Base-by-base conservation (phyloP, 1,284 basidiomycete species). In the Sparassis latifolia region DNA sequence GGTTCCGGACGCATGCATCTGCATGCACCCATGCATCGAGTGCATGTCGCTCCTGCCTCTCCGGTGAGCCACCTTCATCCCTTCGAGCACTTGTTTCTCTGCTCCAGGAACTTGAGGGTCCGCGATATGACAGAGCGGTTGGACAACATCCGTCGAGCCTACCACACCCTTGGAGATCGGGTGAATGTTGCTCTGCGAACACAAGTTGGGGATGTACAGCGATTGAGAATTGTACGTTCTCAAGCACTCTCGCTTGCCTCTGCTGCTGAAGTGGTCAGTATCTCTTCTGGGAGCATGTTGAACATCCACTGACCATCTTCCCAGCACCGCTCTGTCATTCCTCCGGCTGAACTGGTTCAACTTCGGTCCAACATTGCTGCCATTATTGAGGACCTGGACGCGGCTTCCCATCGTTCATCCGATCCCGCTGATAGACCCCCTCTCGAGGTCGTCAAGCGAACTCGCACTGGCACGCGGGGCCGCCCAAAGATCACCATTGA, bases 401-500 rank as follows among this genome's bases (percentile, higher is more conserved):
- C 45, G 1, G 62, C 64, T 7, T 52, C 45, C 9, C 44, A 57
- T 20, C 52, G 45, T 10, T 62, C 61, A 5, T 44, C 48, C 5
- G 64, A 68, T 42, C 50, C 54, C 2, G 52, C 56, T 4, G 52
- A 64, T 10, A 45, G 20, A 0, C 33, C 52, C 3, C 38, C 52
- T 2, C 38, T 62, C 4, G 10, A 47, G 31, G 52, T 63, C 1
- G 41, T 52, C 2, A 32, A 47, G 12, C 33, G 9, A 2, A 42
- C 48, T 7, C 50, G 29, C n/a, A 63, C 60, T 6, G 64, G 63
- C 3, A 27, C 44, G 0, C 58, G 44, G 2, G 66, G 67, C 5
- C 53, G 67, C 0, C 67, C 65, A 7, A 53, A 57, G 7, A 54
- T 64, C 28, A 54, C 60, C 10, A 67, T 69, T 20, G 59, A 68